Conservation (phyloP, 2,329 filamentous ascomycete genomes). For the Talaromyces sp. region DNA sequence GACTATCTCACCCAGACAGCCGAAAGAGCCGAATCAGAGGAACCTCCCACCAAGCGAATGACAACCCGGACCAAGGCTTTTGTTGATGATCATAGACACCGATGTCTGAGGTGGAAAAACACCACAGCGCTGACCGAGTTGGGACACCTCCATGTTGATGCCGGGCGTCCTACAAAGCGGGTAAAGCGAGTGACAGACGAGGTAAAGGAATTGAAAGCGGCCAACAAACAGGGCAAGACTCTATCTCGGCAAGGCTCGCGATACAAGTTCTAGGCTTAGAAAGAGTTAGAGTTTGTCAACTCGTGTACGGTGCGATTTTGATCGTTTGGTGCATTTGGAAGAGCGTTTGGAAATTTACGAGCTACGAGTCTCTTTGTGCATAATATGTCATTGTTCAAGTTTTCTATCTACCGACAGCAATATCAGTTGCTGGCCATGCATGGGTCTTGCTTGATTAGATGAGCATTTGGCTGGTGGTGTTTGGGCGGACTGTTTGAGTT, state of each 20-base stretch:
- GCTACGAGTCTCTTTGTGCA: not conserved
- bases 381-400: not conserved
- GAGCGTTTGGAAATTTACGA: not conserved
- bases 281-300: not conserved
- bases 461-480: not conserved
- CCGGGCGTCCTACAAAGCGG: slow-evolving; percentile 47
- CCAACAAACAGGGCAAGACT: slow-evolving; percentile 46
- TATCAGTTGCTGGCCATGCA: not conserved
- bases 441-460: not conserved
- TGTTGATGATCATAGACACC: slow-evolving; percentile 50
- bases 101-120: slow-evolving; percentile 64
- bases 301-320: slow-evolving; percentile 8
- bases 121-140: slow-evolving; percentile 53
- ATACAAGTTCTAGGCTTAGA: slow-evolving; percentile 37
- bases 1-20: slow-evolving; percentile 59
- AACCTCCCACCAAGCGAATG: slow-evolving; percentile 46
- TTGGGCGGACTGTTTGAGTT: not conserved
- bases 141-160: slow-evolving; percentile 57
- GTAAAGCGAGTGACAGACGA: slow-evolving; percentile 40
- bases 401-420: not conserved
- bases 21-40: slow-evolving; percentile 45
- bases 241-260: slow-evolving; percentile 47
- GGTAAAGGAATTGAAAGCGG: slow-evolving; percentile 33
- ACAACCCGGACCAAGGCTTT: slow-evolving; percentile 60
- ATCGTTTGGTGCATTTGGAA: not conserved